These are phyloP conservation scores for Populus tremula DNA, from an alignment of 345 rosid genomes.

Conservation along the genomic window DNA sequence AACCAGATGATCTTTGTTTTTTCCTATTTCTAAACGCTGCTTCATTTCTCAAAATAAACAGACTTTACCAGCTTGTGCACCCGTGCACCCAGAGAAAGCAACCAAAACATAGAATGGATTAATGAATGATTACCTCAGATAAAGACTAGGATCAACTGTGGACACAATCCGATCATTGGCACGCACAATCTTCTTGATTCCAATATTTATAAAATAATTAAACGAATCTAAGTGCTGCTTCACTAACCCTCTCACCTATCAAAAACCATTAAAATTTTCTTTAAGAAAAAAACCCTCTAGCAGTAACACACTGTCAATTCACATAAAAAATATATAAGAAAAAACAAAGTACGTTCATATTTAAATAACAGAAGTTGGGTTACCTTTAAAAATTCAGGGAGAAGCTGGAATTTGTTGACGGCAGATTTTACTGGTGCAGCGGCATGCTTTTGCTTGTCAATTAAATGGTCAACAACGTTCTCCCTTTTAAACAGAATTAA, in stretches of 20 bases:
- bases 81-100: neutral
- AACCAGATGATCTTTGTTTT: no score
- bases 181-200: constrained; percentile 78
- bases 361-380: neutral
- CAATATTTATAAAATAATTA: constrained; percentile 70
- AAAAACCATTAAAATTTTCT: neutral
- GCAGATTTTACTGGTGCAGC: constrained; percentile 53
- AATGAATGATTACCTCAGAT: constrained; percentile 42
- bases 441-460: constrained; percentile 43
- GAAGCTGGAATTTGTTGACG: constrained; percentile 56
- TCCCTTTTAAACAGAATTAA: no score
- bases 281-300: neutral
- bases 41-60: neutral
- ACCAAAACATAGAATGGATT: neutral
- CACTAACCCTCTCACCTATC: constrained; percentile 84
- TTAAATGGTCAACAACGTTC: constrained; percentile 5
- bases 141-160: constrained; percentile 46
- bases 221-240: constrained; percentile 91
- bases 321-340: neutral
- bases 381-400: constrained; percentile 74
- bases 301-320: neutral
- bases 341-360: no score
- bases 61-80: no score
- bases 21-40: no score
- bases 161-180: constrained; percentile 66